These are phyloP conservation scores for Polyporus arcularius DNA, from an alignment of 768 basidiomycete genomes.

Conservation along the genomic window DNA sequence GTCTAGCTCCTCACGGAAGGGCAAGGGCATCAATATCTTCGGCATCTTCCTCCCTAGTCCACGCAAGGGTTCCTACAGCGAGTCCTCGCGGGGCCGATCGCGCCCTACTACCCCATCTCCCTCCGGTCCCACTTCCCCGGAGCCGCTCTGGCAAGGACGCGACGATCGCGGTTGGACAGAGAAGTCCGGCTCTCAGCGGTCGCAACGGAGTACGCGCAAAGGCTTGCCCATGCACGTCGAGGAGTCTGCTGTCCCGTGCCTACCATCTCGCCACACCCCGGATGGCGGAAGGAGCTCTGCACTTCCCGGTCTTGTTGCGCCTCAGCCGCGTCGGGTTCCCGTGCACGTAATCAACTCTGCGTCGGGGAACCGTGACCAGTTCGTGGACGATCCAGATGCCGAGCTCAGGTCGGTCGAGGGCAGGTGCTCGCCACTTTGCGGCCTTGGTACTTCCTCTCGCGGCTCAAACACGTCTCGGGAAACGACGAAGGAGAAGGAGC, in stretches of 20 bases:
- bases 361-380: constrained; percentile 14
- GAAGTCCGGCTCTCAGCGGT: constrained; percentile 18
- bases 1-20: constrained; percentile 21
- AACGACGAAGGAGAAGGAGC: constrained; percentile 30
- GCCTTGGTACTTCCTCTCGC: constrained; percentile 25
- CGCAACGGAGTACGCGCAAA: constrained; percentile 17
- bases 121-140: constrained; percentile 4
- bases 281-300: constrained; percentile 10
- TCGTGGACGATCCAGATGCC: constrained; percentile 19
- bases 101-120: constrained; percentile 19
- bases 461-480: constrained; percentile 17
- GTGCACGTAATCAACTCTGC: constrained; percentile 23
- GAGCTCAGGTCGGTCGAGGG: constrained; percentile 27
- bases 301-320: constrained; percentile 12
- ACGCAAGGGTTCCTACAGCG: constrained; percentile 23
- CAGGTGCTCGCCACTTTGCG: constrained; percentile 37
- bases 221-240: constrained; percentile 7
- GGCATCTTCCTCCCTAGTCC: constrained; percentile 27
- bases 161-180: constrained; percentile 1
- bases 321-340: constrained; percentile 18
- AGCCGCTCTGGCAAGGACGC: constrained; percentile 11
- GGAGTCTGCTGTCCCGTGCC: constrained; percentile 3
- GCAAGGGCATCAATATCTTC: constrained; percentile 30
- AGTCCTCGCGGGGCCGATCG: constrained; percentile 22
- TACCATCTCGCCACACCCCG: constrained; percentile 2